Percentiles rank a stretch among this genome's conserved stretches.
These are phyloP conservation scores for Trametes punicea DNA, from an alignment of 768 basidiomycete genomes.

Conservation along the genomic window DNA sequence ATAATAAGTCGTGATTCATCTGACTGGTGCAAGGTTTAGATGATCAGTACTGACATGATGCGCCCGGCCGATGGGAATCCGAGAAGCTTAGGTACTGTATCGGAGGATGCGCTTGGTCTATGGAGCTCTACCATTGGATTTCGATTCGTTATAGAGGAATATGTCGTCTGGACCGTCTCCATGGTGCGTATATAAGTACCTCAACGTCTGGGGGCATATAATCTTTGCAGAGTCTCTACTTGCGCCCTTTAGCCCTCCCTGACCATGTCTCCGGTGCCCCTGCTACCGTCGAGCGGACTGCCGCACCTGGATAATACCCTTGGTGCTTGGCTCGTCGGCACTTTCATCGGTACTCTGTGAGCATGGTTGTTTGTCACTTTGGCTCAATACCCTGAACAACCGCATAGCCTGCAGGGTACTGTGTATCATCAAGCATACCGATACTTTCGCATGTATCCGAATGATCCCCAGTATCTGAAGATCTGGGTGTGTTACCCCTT, in stretches of 20 bases:
- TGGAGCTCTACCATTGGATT: too few species aligned
- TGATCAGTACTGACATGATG: too few species aligned
- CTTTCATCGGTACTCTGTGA: slow-evolving; percentile 4
- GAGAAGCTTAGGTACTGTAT: too few species aligned
- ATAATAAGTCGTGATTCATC: too few species aligned
- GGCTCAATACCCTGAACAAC: neutral
- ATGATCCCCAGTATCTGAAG: neutral
- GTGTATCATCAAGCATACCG: slow-evolving; percentile 1
- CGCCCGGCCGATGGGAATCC: too few species aligned
- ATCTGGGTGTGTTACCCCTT: neutral
- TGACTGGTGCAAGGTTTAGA: too few species aligned
- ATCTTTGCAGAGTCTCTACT: too few species aligned
- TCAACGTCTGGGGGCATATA: too few species aligned
- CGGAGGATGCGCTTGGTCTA: too few species aligned
- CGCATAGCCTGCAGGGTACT: neutral
- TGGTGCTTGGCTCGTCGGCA: slow-evolving; percentile 6
- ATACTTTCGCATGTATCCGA: slow-evolving; percentile 2
- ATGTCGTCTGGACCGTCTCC: too few species aligned
- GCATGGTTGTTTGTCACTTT: neutral
- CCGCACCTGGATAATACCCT: neutral
- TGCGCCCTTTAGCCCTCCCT: neutral
- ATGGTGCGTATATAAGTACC: too few species aligned
- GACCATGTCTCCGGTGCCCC: neutral
- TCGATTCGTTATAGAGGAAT: too few species aligned
- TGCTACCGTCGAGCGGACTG: neutral